Base-by-base conservation (phyloP, 2,329 filamentous ascomycete species). In the Pyrenophora seminiperda region DNA sequence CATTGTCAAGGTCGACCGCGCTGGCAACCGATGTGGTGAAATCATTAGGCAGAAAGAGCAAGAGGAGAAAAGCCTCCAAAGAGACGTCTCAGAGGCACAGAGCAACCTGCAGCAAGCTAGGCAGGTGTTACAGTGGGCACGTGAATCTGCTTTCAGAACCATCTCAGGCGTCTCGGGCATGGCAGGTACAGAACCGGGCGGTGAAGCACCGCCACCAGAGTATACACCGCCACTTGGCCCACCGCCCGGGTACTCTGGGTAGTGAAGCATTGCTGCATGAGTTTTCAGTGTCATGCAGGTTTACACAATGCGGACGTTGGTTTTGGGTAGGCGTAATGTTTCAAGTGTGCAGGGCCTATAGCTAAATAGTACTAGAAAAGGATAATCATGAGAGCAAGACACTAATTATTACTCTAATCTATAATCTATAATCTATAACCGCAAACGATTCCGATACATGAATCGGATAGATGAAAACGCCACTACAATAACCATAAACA, bases 101-200 rank as follows among this genome's bases (percentile, higher is more conserved):
- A 52, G 58, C 11, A 68, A 71, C 34, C 54, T 73, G 20, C 50
- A 57, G 19, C 40, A 53, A 3, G 53, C 75, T 2, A 62, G 68
- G 13, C 42, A 54, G 2, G 72, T 77, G 42, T 47, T 80, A 44
- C 81, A 83, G 53, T 72, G 65, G 38, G 70, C 76, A 47, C 73
- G 81, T 18, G 74, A 77, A 47, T 57, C 66, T 2, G 75, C 78
- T 1, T 80, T 81, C 52, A 63, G 54, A 15, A 58, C 65, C 44
- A 57, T 65, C 14, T 27, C 9, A 10, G 24, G 9, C 24, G 10
- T 9, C 51, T 66, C 5, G 59, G 56, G 2, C 57, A 58, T n/a
- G 33, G 32, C 33, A 6, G 47, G 32, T 7, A 29, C 32, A 14
- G 47, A 44, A 15, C 32, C 17, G 39, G 41, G 38, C 36, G 31